Evolutionary conservation across 371 early-diverging fungal species (phyloP), one percentile per base, ranked within the genome.

Genomic region (Mortierella sp.): DNA sequence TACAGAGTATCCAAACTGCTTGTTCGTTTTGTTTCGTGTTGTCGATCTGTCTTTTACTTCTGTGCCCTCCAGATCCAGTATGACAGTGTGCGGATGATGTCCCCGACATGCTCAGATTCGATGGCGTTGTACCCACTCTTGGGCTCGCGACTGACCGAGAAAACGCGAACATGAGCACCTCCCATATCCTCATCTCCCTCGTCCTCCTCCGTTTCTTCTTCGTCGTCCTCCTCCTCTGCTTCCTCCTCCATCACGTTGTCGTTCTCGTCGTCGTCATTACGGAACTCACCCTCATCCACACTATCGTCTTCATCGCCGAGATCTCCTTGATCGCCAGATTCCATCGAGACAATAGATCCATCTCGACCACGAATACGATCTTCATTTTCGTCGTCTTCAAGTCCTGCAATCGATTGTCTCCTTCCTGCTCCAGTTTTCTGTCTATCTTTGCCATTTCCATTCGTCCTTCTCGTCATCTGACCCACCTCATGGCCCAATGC

Each of bases 101-200:
- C 78, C 7, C 78, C 78, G n/a, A 78, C 78, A 54, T 78, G 78
- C 21, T 78, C 64, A 3, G 78, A 57, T 27, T 78, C 78, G 27
- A 64, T 39, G 19, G 65, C 47, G 31, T 70, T 78, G 66, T 61
- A 78, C 31, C 78, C 78, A 50, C 53, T 70, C 67, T 78, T 78
- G 58, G 67, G 78, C 42, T 78, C 78, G 21, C 78, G 78, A 30
- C 78, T 78, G 47, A 78, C 78, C 15, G 78, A 70, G 59, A 58
- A 78, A 23, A 78, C 78, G 6, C 58, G 61, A 11, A 78, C 70
- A 31, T 78, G 49, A 9, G 59, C 70, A 9, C 60, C 56, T 7
- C 21, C 39, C 4, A 58, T 32, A 3, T 56, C 64, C 43, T 6
- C 21, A 15, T 51, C 59, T 8, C 60, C 64, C 6, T 56, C 65